Percentiles rank a stretch among this genome's conserved stretches.
Evolutionary conservation across 2,329 filamentous ascomycete species (phyloP).

Genomic region (Colletotrichum magnum): DNA sequence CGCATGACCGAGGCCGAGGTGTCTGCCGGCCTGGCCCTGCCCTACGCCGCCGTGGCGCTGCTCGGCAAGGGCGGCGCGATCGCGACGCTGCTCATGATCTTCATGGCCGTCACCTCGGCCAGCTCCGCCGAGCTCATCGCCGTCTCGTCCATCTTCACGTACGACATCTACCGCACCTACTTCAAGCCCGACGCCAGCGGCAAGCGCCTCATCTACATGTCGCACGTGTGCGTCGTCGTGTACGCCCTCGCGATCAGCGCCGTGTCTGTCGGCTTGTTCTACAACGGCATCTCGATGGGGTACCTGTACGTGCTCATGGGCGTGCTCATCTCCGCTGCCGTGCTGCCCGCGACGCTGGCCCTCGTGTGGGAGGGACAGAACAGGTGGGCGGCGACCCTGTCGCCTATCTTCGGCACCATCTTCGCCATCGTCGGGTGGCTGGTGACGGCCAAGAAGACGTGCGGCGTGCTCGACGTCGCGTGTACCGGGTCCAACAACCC

Average conservation of each 20-base stretch:
- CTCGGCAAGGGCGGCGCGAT: constrained; percentile 82
- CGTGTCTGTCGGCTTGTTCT: constrained; percentile 82
- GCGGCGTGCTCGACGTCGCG: constrained; percentile 76
- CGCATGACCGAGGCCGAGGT: constrained; percentile 80
- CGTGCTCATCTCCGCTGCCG: constrained; percentile 87
- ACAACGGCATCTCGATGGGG: constrained; percentile 86
- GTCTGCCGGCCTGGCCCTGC: constrained; percentile 81
- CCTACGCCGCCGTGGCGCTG: constrained; percentile 83
- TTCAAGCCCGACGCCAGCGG: constrained; percentile 84
- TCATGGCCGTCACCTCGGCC: constrained; percentile 87
- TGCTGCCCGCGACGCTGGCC: constrained; percentile 85
- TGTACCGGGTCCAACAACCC: constrained; percentile 87
- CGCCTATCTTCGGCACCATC: constrained; percentile 76
- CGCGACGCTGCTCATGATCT: constrained; percentile 80
- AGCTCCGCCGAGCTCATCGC: constrained; percentile 86
- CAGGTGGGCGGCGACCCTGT: constrained; percentile 76
- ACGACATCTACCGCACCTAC: constrained; percentile 91
- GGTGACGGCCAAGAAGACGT: constrained; percentile 79
- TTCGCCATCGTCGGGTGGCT: constrained; percentile 82
- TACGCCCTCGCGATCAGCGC: constrained; percentile 84
- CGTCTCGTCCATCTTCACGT: constrained; percentile 87
- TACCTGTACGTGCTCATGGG: constrained; percentile 94
- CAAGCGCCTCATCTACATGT: constrained; percentile 83
- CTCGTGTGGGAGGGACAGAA: constrained; percentile 87
- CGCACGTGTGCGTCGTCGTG: constrained; percentile 76